Evolutionary conservation across 1,139 yeast species (phyloP).

Genomic region (Kazachstania sp.): DNA sequence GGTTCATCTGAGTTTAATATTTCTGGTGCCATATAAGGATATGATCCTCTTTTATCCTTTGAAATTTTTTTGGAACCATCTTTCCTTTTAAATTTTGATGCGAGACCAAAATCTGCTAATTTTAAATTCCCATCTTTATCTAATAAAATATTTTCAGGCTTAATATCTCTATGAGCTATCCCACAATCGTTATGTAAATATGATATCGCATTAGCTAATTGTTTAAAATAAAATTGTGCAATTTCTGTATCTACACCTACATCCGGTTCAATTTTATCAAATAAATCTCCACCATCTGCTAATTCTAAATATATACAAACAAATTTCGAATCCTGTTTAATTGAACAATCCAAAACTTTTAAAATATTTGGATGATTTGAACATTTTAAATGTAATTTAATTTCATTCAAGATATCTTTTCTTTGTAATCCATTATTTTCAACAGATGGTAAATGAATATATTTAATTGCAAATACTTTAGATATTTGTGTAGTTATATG

Average conservation of each 20-base stretch:
- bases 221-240: conserved; percentile 60
- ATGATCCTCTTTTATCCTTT: conserved; percentile 54
- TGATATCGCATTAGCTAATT: conserved; percentile 47
- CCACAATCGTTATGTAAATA: conserved; percentile 56
- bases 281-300: conserved; percentile 63
- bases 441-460: conserved; percentile 44
- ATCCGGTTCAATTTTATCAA: conserved; percentile 69
- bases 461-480: conserved; percentile 46
- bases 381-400: conserved; percentile 46
- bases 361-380: conserved; percentile 51
- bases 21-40: conserved; percentile 70
- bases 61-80: conserved; percentile 51
- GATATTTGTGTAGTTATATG: conserved; percentile 25
- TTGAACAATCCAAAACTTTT: conserved; percentile 43
- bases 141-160: conserved; percentile 79
- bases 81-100: conserved; percentile 47
- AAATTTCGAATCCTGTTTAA: conserved; percentile 38
- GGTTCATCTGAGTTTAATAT: conserved; percentile 35
- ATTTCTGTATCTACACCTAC: conserved; percentile 57
- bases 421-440: conserved; percentile 37
- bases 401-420: conserved; percentile 44
- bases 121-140: conserved; percentile 59
- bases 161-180: conserved; percentile 81
- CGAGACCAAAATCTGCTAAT: conserved; percentile 61
- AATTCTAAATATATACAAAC: conserved; percentile 57